Evolutionary conservation across 306 rosid genomes (phyloP).

Genomic region (Trifolium repens): DNA sequence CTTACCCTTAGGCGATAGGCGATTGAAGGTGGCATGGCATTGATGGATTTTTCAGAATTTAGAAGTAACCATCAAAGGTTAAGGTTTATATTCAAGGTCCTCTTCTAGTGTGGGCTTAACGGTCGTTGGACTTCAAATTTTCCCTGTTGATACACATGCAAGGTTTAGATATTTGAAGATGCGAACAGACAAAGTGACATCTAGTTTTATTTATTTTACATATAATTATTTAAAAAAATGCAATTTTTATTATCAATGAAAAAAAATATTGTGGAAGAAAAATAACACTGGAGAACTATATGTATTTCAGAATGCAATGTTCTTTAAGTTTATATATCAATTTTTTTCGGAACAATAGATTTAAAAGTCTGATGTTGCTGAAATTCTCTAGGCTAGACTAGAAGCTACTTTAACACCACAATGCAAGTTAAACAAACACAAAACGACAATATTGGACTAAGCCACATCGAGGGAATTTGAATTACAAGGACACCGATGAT

Average conservation of each 20-base stretch:
- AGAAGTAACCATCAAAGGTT: constrained; percentile 84
- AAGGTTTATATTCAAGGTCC: constrained; percentile 95
- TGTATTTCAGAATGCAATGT: too few species aligned
- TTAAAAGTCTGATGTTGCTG: constrained; percentile 1
- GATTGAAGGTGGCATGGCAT: constrained; percentile 76
- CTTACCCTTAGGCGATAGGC: too few species aligned
- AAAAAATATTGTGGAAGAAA: too few species aligned
- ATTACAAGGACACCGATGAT: constrained; percentile 88
- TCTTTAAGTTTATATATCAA: too few species aligned
- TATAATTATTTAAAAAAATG: too few species aligned
- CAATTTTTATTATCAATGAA: too few species aligned
- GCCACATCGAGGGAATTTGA: constrained; percentile 76
- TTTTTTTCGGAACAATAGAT: too few species aligned
- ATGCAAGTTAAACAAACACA: constrained; percentile 43
- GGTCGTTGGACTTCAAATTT: constrained; percentile 93
- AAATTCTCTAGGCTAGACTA: constrained; percentile 68
- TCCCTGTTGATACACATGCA: constrained; percentile 74
- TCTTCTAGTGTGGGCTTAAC: constrained; percentile 78
- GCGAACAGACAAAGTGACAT: constrained; percentile 76
- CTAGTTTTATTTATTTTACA: constrained; percentile 3
- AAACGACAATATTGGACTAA: constrained; percentile 95
- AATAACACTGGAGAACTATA: too few species aligned
- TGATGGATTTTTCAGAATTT: constrained; percentile 92
- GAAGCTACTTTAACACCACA: constrained; percentile 48
- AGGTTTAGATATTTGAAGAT: constrained; percentile 70